Evolutionary conservation across 129 eudicot species (phyloP), one percentile per base, ranked within the genome.

Genomic region (Flaveria robusta): DNA sequence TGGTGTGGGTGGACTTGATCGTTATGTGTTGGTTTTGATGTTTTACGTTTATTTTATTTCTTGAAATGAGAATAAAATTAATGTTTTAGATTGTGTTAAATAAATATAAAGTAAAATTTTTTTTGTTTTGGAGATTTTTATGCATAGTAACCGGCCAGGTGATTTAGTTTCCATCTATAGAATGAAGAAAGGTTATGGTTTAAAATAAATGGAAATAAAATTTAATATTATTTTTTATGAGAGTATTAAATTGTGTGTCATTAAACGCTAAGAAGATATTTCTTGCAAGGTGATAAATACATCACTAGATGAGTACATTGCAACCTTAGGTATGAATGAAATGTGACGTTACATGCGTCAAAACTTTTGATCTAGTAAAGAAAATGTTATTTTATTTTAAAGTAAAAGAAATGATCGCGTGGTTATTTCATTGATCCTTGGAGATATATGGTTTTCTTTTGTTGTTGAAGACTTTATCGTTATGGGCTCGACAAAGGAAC

Each of bases 1-100:
- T 75, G 54, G 72, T 2, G 82, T 59, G 20, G 65, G 78, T 42
- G 70, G 60, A 11, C 6, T 71, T 26, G 16, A 34, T 75, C 22
- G 51, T 75, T 29, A 31, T 29, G 31, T 66, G 63, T 65, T 64
- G 39, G 31, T 63, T 49, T 64, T 37, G 49, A 1, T 62, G 46
- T 45, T 34, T 34, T 34, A 5, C 15, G 9, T 4, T 41, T 55
- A 42, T 41, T 55, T 22, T 74, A 15, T 47, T 58, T 16, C 24
- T 59, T 27, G 15, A 20, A 63, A 27, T 14, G 9, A 27, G 31
- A 14, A 62, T 60, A 24, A 12, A 13, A 22, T 58, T 58, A 58
- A 58, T 58, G 20, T 11, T 22, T 58, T 58, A 23, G 65, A 58
- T 58, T 58, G 31, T 58, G 64, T 58, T 58, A 16, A 16, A n/a